phyloP scores from a whole-genome alignment of 2,329 filamentous ascomycete species.

The Xylariaceae sp. region DNA sequence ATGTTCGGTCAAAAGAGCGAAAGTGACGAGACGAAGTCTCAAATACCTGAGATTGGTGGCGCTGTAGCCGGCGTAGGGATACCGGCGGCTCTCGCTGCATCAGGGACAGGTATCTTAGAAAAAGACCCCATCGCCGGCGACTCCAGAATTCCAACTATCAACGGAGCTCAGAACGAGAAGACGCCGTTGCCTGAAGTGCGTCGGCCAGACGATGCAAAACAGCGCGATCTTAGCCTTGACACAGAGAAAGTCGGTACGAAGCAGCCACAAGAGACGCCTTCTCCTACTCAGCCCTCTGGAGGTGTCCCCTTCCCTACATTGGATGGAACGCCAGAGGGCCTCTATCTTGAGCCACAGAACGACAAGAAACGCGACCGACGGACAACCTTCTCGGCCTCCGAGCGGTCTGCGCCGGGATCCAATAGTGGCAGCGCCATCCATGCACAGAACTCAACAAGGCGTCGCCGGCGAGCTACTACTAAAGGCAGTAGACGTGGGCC shows the following conservation, averaged over 20 bases:
- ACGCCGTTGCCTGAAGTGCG: constrained; percentile 12
- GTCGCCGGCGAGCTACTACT: constrained; percentile 63
- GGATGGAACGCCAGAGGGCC: constrained; percentile 33
- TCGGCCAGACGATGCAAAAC: constrained; percentile 17
- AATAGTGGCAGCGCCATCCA: constrained; percentile 32
- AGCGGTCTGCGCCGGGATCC: constrained; percentile 39
- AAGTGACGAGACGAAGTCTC: constrained; percentile 43
- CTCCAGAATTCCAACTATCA: constrained; percentile 17
- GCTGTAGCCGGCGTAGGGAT: constrained; percentile 24
- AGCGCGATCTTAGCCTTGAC: constrained; percentile 16
- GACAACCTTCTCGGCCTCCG: constrained; percentile 51
- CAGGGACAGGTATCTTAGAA: constrained; percentile 22
- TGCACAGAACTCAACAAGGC: constrained; percentile 40
- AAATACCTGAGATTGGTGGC: constrained; percentile 23
- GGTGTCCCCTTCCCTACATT: constrained; percentile 44
- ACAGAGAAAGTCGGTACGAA: constrained; percentile 22
- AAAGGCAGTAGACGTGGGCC: constrained; percentile 61
- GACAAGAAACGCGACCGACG: constrained; percentile 44
- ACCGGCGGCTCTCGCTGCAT: constrained; percentile 26
- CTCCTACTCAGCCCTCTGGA: constrained; percentile 39
- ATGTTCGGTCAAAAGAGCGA: constrained; percentile 54
- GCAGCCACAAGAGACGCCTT: constrained; percentile 33
- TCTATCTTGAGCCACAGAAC: constrained; percentile 25
- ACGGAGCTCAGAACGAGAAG: constrained; percentile 24
- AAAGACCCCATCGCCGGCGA: constrained; percentile 17